A percentile compares a stretch with the other conserved stretches of the same genome.
phyloP scores from a whole-genome alignment of 1,284 basidiomycete genomes.

The Marasmius oreades region DNA sequence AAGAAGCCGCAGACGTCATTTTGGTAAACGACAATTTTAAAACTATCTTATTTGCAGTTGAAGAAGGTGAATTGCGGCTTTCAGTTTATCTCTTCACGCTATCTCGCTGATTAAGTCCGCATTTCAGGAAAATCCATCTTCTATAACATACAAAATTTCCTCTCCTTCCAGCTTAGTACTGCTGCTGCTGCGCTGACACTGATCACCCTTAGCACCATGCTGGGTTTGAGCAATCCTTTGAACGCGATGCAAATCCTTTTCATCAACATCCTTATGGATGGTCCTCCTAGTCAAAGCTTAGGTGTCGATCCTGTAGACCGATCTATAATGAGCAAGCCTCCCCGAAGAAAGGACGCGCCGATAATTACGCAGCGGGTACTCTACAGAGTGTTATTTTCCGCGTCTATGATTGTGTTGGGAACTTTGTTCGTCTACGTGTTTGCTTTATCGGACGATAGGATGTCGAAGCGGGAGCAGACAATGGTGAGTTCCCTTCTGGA shows the following conservation, averaged over 20 bases:
- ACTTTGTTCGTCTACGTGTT: conserved; percentile 87
- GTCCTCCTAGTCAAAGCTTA: conserved; percentile 93
- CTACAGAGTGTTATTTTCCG: conserved; percentile 84
- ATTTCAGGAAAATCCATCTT: conserved; percentile 88
- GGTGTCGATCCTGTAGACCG: conserved; percentile 96
- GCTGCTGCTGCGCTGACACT: conserved; percentile 93
- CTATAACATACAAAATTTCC: conserved; percentile 98
- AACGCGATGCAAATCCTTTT: conserved; percentile 99
- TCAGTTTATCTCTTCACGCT: not conserved
- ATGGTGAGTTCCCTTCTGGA: conserved; percentile 59
- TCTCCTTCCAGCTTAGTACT: conserved; percentile 95
- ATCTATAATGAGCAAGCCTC: conserved; percentile 86
- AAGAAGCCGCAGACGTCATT: conserved; percentile 97
- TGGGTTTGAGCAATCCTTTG: conserved; percentile 87
- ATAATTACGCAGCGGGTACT: conserved; percentile 79
- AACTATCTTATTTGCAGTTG: conserved; percentile 90
- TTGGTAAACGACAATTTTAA: conserved; percentile 97
- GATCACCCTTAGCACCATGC: conserved; percentile 90
- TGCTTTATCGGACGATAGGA: conserved; percentile 77
- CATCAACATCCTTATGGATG: conserved; percentile 99
- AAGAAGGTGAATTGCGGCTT: conserved; percentile 70
- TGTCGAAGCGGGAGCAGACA: conserved; percentile 87
- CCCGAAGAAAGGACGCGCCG: conserved; percentile 84
- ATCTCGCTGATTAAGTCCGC: conserved; percentile 7
- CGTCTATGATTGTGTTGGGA: conserved; percentile 85